Percentiles rank a stretch among this genome's conserved stretches.
Evolutionary conservation across 2,329 filamentous ascomycete genomes (phyloP).

Genomic region (Paecilomyces sp.): DNA sequence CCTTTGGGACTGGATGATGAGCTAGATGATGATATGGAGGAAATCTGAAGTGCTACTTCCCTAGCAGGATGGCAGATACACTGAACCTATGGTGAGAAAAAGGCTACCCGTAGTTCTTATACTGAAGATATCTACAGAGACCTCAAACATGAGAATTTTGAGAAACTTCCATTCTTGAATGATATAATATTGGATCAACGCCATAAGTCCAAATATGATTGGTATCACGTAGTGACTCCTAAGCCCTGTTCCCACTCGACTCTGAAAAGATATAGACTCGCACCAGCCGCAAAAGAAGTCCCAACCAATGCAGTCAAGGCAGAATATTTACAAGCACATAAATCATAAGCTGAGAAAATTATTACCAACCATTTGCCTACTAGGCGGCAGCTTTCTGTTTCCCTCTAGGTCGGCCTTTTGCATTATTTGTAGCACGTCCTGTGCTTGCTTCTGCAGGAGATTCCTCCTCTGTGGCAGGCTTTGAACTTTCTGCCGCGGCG

Average conservation of each 20-base stretch:
- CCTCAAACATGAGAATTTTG: not conserved
- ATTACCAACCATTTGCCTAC: not conserved
- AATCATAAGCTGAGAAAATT: not conserved
- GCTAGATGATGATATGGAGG: constrained; percentile 48
- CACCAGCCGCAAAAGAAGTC: not conserved
- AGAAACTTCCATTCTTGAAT: not conserved
- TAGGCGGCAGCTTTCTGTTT: constrained; percentile 20
- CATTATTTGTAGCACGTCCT: constrained; percentile 8
- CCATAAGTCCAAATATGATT: not conserved
- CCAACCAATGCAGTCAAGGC: not conserved
- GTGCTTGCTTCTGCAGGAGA: constrained; percentile 15
- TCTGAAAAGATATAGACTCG: not conserved
- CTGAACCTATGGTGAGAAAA: not conserved
- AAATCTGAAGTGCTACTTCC: constrained; percentile 34
- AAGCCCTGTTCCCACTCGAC: not conserved
- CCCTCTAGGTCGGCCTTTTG: constrained; percentile 24
- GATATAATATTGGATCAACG: not conserved
- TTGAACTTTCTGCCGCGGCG: constrained; percentile 14
- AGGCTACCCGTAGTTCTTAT: too few relatives aligned
- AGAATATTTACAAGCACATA: not conserved
- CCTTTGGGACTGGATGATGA: constrained; percentile 46
- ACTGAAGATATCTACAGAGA: not conserved
- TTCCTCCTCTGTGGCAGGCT: constrained; percentile 7
- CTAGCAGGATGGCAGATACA: not conserved
- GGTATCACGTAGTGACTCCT: not conserved